Conservation (phyloP, 2,329 filamentous ascomycete genomes). For the Aspergillus sp. region DNA sequence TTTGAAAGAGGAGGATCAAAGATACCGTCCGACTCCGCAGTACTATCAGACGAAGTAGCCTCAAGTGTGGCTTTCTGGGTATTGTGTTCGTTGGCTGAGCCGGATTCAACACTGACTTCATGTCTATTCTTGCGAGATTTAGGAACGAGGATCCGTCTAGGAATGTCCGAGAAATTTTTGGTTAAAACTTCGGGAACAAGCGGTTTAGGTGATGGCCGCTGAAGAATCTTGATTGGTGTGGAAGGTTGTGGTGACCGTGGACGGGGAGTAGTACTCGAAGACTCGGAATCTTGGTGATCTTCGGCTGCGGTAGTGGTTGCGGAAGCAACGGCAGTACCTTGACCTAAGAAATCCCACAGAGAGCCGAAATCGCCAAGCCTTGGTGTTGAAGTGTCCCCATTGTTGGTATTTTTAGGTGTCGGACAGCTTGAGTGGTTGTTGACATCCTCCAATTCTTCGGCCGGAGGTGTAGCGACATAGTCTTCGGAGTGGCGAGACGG, state of each 20-base stretch:
- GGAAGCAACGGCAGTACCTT: conserved; percentile 9
- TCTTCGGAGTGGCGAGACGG: conserved; percentile 8
- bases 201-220: conserved; percentile 8
- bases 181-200: neutral
- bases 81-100: neutral
- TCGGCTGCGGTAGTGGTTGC: conserved; percentile 2
- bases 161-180: neutral
- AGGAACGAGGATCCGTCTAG: conserved; percentile 5
- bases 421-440: neutral
- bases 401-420: conserved; percentile 1
- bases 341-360: conserved; percentile 35
- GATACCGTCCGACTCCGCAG: conserved; percentile 26
- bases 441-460: conserved; percentile 6
- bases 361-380: conserved; percentile 39
- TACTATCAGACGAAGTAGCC: conserved; percentile 19
- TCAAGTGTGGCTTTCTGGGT: conserved; percentile 5
- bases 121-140: conserved; percentile 2
- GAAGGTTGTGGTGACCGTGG: conserved; percentile 3
- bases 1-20: conserved; percentile 22
- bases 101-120: conserved; percentile 1
- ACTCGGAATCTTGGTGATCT: neutral
- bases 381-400: conserved; percentile 5
- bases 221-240: conserved; percentile 13
- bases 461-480: conserved; percentile 1
- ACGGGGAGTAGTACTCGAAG: neutral